These are phyloP conservation scores for Pestalotiopsis sp. DNA, from an alignment of 2,329 filamentous ascomycete species.

Conservation along the genomic window DNA sequence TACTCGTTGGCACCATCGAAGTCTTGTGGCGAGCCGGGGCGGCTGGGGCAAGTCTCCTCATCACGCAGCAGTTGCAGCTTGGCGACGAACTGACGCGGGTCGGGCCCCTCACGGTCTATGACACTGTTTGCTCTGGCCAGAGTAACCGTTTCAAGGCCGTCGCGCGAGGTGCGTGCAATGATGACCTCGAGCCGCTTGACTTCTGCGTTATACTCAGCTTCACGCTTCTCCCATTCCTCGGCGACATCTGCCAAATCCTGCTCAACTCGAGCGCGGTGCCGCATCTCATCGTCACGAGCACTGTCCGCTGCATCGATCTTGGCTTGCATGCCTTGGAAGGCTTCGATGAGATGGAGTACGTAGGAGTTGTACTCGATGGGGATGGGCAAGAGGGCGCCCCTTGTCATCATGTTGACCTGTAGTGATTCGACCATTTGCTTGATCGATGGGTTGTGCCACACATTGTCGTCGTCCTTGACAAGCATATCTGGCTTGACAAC, in stretches of 20 bases:
- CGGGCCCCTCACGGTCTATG: conserved; percentile 37
- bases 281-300: conserved; percentile 30
- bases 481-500: conserved; percentile 10
- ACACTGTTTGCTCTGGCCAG: conserved; percentile 46
- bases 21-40: too few relatives aligned
- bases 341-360: conserved; percentile 43
- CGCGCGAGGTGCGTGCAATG: conserved; percentile 35
- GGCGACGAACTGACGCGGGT: conserved; percentile 33
- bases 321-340: conserved; percentile 34
- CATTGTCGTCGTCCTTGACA: conserved; percentile 29
- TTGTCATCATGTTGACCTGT: conserved; percentile 44
- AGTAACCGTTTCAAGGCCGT: conserved; percentile 47
- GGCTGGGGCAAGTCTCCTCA: background rate
- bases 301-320: conserved; percentile 30
- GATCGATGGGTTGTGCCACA: conserved; percentile 44
- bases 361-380: conserved; percentile 46
- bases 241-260: conserved; percentile 39
- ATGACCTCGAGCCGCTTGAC: conserved; percentile 42
- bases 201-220: conserved; percentile 40
- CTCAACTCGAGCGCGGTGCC: conserved; percentile 33
- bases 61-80: conserved; percentile 30
- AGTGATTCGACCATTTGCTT: conserved; percentile 48
- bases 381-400: conserved; percentile 35
- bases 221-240: conserved; percentile 41
- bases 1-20: background rate